Evolutionary conservation across 2,329 filamentous ascomycete genomes (phyloP).

Genomic region (Aspergillus arachidicola): DNA sequence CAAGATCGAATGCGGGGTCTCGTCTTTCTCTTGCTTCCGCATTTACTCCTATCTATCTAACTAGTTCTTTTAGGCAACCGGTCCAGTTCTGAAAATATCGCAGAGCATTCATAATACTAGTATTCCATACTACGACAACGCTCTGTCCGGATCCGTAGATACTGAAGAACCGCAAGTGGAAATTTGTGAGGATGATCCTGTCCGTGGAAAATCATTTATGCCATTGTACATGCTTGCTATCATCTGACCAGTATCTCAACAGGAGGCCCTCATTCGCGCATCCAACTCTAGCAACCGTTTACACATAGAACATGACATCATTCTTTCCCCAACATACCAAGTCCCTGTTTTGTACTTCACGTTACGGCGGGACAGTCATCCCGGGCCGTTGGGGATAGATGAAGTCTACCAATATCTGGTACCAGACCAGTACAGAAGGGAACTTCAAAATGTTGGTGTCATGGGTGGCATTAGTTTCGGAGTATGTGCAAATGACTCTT

Average conservation of each 20-base stretch:
- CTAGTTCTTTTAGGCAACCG: slow-evolving; percentile 27
- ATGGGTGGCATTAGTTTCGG: slow-evolving; percentile 76
- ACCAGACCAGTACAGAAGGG: slow-evolving; percentile 64
- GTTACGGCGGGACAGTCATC: slow-evolving; percentile 59
- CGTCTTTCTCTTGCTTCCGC: not conserved
- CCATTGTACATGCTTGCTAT: slow-evolving; percentile 13
- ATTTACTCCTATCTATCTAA: slow-evolving; percentile 9
- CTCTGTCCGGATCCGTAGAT: slow-evolving; percentile 14
- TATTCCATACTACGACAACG: slow-evolving; percentile 13
- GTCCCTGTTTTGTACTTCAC: slow-evolving; percentile 77
- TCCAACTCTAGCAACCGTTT: slow-evolving; percentile 38
- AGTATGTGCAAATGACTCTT: slow-evolving; percentile 56
- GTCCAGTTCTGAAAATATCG: slow-evolving; percentile 33
- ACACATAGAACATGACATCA: slow-evolving; percentile 70
- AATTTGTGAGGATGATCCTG: slow-evolving; percentile 33
- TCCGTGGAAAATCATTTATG: slow-evolving; percentile 21
- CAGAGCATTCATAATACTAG: slow-evolving; percentile 22
- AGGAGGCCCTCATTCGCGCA: slow-evolving; percentile 47
- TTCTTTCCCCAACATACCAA: slow-evolving; percentile 73
- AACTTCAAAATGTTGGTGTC: slow-evolving; percentile 62
- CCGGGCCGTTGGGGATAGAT: slow-evolving; percentile 64
- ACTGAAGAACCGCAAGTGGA: slow-evolving; percentile 24
- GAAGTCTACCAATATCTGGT: slow-evolving; percentile 72
- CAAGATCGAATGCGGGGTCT: not conserved
- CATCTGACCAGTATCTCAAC: slow-evolving; percentile 34